Evolutionary conservation across 768 basidiomycete genomes (phyloP).

Genomic region (Pluteus cervinus): DNA sequence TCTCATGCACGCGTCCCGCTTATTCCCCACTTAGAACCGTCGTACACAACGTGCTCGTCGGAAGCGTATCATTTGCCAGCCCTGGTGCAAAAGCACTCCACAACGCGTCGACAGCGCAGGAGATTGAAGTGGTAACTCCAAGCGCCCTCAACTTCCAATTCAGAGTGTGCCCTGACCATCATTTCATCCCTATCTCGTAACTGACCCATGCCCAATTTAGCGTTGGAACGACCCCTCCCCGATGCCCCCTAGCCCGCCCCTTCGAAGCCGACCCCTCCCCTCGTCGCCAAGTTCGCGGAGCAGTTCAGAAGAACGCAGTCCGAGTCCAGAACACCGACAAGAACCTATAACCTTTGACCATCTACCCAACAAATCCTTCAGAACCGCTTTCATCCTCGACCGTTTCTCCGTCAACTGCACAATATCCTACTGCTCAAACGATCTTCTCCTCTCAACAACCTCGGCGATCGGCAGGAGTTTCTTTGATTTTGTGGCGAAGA

Average conservation of each 20-base stretch:
- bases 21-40: slow-evolving; percentile 44
- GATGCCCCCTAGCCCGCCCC: slow-evolving; percentile 22
- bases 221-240: slow-evolving; percentile 65
- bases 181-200: neutral
- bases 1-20: slow-evolving; percentile 2
- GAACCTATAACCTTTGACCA: slow-evolving; percentile 47
- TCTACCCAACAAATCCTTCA: slow-evolving; percentile 63
- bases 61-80: slow-evolving; percentile 73
- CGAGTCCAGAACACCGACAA: slow-evolving; percentile 14
- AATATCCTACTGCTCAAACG: slow-evolving; percentile 70
- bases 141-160: slow-evolving; percentile 46
- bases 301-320: slow-evolving; percentile 12
- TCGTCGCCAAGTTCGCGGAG: slow-evolving; percentile 14
- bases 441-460: slow-evolving; percentile 56
- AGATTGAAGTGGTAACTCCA: slow-evolving; percentile 70
- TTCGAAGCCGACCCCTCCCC: slow-evolving; percentile 24
- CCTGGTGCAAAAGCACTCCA: slow-evolving; percentile 73
- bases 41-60: slow-evolving; percentile 67
- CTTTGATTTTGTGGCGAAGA: slow-evolving; percentile 65
- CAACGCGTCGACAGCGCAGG: slow-evolving; percentile 78
- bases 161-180: slow-evolving; percentile 29
- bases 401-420: slow-evolving; percentile 64
- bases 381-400: slow-evolving; percentile 78
- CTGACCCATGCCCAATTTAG: slow-evolving; percentile 25
- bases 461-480: slow-evolving; percentile 58